Base-by-base conservation (phyloP, 1,284 basidiomycete genomes). In the Boletus sp. region DNA sequence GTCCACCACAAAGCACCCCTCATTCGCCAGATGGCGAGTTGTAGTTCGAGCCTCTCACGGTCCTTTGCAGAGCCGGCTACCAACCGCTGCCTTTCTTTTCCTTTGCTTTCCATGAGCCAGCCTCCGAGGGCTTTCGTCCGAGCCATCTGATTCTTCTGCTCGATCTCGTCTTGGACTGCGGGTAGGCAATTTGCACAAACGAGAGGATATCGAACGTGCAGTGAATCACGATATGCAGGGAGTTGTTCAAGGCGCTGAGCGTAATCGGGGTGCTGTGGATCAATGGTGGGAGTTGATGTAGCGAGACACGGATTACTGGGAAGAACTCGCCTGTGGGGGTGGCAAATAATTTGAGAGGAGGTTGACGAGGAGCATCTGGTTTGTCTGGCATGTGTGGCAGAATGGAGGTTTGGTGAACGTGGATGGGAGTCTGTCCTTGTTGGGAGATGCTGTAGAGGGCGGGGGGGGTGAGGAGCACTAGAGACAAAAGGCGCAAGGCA, bases 291-390 rank as follows among this genome's bases (percentile, higher is more conserved):
- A 25, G 42, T 47, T 41, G 27, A 35, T 20, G 13, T 19, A 16
- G 29, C 13, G 16, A 29, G 2, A 22, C 17, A 23, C n/a, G 36
- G 26, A 42, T 14, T 25, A 12, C 0, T 7, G 27, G 0, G 23
- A 41, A 14, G n/a, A 16, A 69, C 77, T 60, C 62, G 80, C 89
- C 61, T 75, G 73, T 14, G 73, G 78, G 48, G 72, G 70, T 41
- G 92, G 91, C 0, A 94, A 77, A 63, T 94, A 96, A 56, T 89
- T 92, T 5, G 91, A 88, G 23, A 95, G 70, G 45, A 96, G 75
- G 64, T 93, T 90, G 53, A 91, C 74, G 44, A 92, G 74, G 25
- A 96, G 76, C 67, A 82, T 85, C 62, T 95, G 90, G 67, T 95
- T 95, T n/a, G 89, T 89, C 53, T 87, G 80, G 64, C 93, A 95